Percentiles rank a stretch among this genome's conserved stretches.
These are phyloP conservation scores for Chernovozyma sophiae-reginae DNA, from an alignment of 1,139 yeast genomes.

Conservation along the genomic window DNA sequence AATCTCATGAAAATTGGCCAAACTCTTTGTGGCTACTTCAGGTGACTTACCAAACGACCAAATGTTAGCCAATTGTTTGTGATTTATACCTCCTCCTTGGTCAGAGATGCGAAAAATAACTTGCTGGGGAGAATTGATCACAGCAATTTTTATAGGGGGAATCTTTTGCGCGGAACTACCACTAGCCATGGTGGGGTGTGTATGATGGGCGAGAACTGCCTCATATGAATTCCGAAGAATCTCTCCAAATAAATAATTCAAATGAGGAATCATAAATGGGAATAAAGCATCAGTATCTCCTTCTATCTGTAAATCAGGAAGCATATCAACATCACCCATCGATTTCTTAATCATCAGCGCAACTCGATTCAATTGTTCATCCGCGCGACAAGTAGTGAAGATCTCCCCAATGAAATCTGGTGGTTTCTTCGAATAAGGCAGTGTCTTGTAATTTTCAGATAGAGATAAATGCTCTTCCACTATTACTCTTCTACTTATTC, in stretches of 20 bases:
- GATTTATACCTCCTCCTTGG: conserved; percentile 80
- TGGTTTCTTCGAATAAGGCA: conserved; percentile 47
- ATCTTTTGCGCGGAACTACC: conserved; percentile 26
- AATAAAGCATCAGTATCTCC: conserved; percentile 63
- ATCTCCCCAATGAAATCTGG: conserved; percentile 83
- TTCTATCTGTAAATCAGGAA: conserved; percentile 74
- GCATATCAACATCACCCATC: conserved; percentile 49
- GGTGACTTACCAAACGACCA: conserved; percentile 85
- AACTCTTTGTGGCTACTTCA: conserved; percentile 49
- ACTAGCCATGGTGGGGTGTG: conserved; percentile 8
- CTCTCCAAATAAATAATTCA: conserved; percentile 83
- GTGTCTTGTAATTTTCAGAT: conserved; percentile 53
- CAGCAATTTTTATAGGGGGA: conserved; percentile 70
- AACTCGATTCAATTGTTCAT: conserved; percentile 52
- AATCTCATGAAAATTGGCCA: conserved; percentile 61
- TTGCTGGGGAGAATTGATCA: conserved; percentile 61
- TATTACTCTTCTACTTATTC: conserved; percentile 85
- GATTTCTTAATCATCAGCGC: conserved; percentile 47
- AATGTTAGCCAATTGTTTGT: conserved; percentile 52
- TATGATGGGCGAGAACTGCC: conserved; percentile 54
- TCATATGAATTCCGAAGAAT: conserved; percentile 79
- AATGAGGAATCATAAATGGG: conserved; percentile 81
- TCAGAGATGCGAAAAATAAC: conserved; percentile 80
- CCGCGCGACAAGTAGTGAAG: conserved; percentile 72
- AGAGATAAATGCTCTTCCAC: conserved; percentile 87